Conservation (phyloP, 2,329 filamentous ascomycete species). For the Mariannaea elegans region DNA sequence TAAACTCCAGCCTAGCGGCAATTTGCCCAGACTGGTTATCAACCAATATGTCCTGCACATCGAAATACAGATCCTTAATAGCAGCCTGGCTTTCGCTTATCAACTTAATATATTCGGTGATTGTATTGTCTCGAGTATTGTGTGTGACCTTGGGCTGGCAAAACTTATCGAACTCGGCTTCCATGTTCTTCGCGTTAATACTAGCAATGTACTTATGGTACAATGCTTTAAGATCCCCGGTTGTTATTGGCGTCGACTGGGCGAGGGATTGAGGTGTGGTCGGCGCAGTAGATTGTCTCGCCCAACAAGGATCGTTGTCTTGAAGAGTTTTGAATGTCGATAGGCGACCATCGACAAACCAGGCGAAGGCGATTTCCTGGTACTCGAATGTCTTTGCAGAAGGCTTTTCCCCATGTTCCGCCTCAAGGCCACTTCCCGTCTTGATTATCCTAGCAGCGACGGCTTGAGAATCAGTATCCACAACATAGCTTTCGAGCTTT, state of each 20-base stretch:
- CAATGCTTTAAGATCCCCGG: neutral
- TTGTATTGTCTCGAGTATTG: conserved; percentile 6
- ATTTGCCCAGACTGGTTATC: neutral
- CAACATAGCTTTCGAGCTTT: conserved; percentile 8
- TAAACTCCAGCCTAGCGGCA: conserved; percentile 9
- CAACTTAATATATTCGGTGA: conserved; percentile 16
- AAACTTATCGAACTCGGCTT: neutral
- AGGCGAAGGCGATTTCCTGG: conserved; percentile 17
- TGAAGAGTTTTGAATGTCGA: conserved; percentile 2
- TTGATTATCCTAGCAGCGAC: conserved; percentile 17
- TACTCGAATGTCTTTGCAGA: neutral
- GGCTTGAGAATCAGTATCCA: conserved; percentile 11
- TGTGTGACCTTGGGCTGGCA: conserved; percentile 9
- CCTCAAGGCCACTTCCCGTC: fast-evolving
- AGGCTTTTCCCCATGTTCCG: too few species aligned
- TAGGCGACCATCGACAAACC: conserved; percentile 17
- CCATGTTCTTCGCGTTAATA: conserved; percentile 25
- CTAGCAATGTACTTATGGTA: conserved; percentile 22
- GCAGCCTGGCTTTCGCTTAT: conserved; percentile 21
- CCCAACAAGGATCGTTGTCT: neutral
- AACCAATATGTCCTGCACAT: conserved; percentile 13
- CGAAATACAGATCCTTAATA: conserved; percentile 7
- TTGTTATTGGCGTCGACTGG: neutral
- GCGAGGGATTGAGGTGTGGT: neutral
- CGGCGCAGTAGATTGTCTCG: neutral